Conservation (phyloP, 2,329 filamentous ascomycete species). For the Tetracladium maxilliforme region DNA sequence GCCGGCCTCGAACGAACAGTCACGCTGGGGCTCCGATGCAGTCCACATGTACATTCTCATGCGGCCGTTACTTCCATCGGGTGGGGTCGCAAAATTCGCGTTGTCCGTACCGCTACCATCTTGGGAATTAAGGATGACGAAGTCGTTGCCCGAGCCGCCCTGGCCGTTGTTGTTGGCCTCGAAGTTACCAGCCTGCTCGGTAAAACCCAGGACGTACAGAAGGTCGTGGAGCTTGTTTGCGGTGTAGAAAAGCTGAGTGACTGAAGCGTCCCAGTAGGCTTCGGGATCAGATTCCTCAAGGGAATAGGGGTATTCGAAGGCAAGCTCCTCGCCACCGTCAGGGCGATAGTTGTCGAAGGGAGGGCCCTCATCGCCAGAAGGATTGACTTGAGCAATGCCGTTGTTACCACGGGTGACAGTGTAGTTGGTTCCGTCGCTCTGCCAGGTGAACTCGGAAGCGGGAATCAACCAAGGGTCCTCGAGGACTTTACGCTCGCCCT, state of each 20-base stretch:
- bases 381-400: slow-evolving; percentile 36
- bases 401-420: slow-evolving; percentile 44
- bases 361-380: slow-evolving; percentile 23
- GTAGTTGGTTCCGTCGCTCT: slow-evolving; percentile 31
- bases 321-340: slow-evolving; percentile 15
- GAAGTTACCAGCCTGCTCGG: slow-evolving; percentile 43
- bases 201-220: slow-evolving; percentile 40
- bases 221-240: slow-evolving; percentile 44
- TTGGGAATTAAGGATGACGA: slow-evolving; percentile 39
- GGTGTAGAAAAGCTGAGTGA: slow-evolving; percentile 46
- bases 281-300: slow-evolving; percentile 16
- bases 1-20: slow-evolving; percentile 42
- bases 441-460: slow-evolving; percentile 37
- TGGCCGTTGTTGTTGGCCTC: slow-evolving; percentile 37
- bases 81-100: slow-evolving; percentile 39
- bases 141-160: slow-evolving; percentile 34
- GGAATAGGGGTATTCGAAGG: slow-evolving; percentile 32
- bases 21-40: slow-evolving; percentile 27
- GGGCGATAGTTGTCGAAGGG: slow-evolving; percentile 37
- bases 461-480: slow-evolving; percentile 30
- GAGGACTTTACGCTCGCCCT: slow-evolving; percentile 26
- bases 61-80: slow-evolving; percentile 31
- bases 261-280: slow-evolving; percentile 35
- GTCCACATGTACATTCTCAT: slow-evolving; percentile 48
- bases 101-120: slow-evolving; percentile 40